These are phyloP conservation scores for Psilocybe azurescens DNA, from an alignment of 768 basidiomycete species.

Conservation along the genomic window DNA sequence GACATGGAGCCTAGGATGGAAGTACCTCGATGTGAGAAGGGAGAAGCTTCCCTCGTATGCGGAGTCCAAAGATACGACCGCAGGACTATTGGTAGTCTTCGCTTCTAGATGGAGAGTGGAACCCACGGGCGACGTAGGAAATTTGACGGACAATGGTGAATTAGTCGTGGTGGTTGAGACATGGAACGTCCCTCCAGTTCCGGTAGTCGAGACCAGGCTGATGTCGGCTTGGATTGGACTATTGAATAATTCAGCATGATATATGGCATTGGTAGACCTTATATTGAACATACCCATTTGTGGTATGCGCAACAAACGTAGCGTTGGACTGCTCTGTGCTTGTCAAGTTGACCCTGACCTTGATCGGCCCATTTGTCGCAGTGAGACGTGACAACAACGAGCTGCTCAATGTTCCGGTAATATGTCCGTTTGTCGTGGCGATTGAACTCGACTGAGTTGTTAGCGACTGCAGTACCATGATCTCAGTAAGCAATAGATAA, in stretches of 20 bases:
- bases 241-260: background rate
- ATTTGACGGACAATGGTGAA: conserved; percentile 31
- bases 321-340: conserved; percentile 29
- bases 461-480: conserved; percentile 5
- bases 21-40: conserved; percentile 21
- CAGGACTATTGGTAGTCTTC: conserved; percentile 39
- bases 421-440: conserved; percentile 22
- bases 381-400: conserved; percentile 39
- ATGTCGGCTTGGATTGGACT: conserved; percentile 39
- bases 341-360: conserved; percentile 40
- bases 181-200: conserved; percentile 37
- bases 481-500: background rate
- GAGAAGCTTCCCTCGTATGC: conserved; percentile 44
- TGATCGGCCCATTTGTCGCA: conserved; percentile 48
- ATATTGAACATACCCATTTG: conserved; percentile 43
- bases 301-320: conserved; percentile 38
- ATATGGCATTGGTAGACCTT: too few relatives aligned
- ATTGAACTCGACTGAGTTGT: background rate
- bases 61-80: conserved; percentile 34
- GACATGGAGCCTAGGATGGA: conserved; percentile 6
- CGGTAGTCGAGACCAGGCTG: conserved; percentile 32
- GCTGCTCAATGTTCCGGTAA: conserved; percentile 45
- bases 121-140: conserved; percentile 39
- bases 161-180: conserved; percentile 39
- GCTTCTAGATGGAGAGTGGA: conserved; percentile 36